Conservation (phyloP, 2,329 filamentous ascomycete species). For the Alternaria angustiovoidea region DNA sequence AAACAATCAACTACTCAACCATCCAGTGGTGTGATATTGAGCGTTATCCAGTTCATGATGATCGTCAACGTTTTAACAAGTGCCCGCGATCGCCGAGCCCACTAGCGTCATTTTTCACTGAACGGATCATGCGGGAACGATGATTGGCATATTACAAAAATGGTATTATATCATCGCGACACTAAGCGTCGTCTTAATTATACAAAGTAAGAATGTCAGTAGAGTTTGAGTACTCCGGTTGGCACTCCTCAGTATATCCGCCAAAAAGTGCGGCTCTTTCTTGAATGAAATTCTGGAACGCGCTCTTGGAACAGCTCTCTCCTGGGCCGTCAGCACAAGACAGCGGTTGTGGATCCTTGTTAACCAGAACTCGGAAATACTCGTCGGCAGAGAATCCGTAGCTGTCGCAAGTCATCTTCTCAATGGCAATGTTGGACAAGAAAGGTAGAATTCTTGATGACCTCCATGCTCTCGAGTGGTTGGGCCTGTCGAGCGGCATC, state of each 20-base stretch:
- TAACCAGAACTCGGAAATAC: constrained; percentile 62
- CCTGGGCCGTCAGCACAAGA: constrained; percentile 60
- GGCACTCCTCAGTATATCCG: constrained; percentile 54
- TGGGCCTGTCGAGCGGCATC: constrained; percentile 70
- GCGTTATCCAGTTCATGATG: neutral
- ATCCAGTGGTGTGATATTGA: neutral
- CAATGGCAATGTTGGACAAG: constrained; percentile 71
- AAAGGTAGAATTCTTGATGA: constrained; percentile 71
- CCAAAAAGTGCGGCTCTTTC: constrained; percentile 55
- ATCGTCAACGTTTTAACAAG: neutral
- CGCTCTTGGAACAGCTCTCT: constrained; percentile 58
- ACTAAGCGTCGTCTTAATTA: neutral
- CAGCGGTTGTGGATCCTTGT: constrained; percentile 60
- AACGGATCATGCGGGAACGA: neutral
- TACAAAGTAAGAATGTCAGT: constrained; percentile 49
- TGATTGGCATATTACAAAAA: neutral
- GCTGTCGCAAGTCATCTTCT: constrained; percentile 69
- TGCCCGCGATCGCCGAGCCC: constrained; percentile 1
- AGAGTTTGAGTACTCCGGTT: constrained; percentile 54
- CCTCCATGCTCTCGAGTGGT: constrained; percentile 69
- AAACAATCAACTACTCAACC: neutral
- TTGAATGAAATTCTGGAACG: constrained; percentile 55
- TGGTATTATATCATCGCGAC: neutral
- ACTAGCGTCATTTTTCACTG: constrained; percentile 5
- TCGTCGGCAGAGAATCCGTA: constrained; percentile 62